Conservation (phyloP, 192 early-diverging fungal species). For the Linnemannia exigua region DNA sequence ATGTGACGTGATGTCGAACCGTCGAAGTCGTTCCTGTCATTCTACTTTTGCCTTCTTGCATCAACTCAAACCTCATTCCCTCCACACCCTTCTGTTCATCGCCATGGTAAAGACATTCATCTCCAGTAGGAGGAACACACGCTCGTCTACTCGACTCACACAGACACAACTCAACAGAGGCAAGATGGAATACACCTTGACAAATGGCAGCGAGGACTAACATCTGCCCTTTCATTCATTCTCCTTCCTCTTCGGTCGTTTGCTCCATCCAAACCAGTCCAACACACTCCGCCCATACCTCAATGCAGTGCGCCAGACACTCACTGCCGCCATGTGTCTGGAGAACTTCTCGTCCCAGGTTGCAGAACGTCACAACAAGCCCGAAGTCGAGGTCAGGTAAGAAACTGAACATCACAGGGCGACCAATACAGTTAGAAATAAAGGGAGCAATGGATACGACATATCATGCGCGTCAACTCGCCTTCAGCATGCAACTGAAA, state of each 20-base stretch:
- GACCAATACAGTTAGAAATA: not conserved
- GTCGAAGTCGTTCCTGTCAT: not conserved
- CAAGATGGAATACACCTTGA: not conserved
- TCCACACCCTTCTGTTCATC: not conserved
- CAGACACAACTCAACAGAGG: not conserved
- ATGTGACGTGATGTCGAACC: not conserved
- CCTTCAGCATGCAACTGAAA: not conserved
- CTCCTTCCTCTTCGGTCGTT: not conserved
- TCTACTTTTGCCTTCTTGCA: slow-evolving; percentile 4
- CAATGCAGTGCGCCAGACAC: slow-evolving; percentile 91
- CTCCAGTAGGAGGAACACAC: not conserved
- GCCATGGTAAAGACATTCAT: slow-evolving; percentile 16
- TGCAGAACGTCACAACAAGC: slow-evolving; percentile 98
- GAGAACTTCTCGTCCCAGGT: slow-evolving; percentile 99
- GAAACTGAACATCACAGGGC: not conserved
- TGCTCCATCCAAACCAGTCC: slow-evolving; percentile 70
- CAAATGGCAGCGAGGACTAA: not conserved
- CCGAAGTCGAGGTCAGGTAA: slow-evolving; percentile 94
- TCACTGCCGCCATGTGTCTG: slow-evolving; percentile 95
- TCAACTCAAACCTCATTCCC: slow-evolving; percentile 4
- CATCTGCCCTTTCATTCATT: not conserved
- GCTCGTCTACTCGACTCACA: not conserved
- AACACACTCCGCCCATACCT: slow-evolving; percentile 98
- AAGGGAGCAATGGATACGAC: not conserved
- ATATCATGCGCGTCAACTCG: not conserved